These are phyloP conservation scores for Colletotrichum noveboracense DNA, from an alignment of 2,329 filamentous ascomycete species.

Conservation along the genomic window DNA sequence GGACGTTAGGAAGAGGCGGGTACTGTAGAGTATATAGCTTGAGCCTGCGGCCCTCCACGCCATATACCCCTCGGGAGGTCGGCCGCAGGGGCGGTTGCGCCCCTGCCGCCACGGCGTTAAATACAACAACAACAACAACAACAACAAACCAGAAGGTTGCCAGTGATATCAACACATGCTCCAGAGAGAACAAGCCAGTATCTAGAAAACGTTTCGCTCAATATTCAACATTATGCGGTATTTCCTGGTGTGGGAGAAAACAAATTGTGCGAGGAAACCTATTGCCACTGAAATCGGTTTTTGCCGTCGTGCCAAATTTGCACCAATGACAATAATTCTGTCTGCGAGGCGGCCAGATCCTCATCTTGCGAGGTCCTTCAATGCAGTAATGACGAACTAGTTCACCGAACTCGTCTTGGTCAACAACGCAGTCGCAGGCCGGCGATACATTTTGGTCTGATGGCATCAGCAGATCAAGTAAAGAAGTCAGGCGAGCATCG, in stretches of 20 bases:
- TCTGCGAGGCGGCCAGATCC: conserved; percentile 24
- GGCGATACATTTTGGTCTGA: conserved; percentile 35
- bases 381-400: conserved; percentile 21
- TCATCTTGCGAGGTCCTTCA: conserved; percentile 26
- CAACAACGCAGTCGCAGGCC: background rate
- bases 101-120: too few relatives aligned
- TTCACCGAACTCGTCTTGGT: background rate
- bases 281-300: conserved; percentile 35
- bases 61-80: too few relatives aligned
- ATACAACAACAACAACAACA: too few relatives aligned
- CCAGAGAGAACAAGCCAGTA: too few relatives aligned
- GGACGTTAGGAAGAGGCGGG: too few relatives aligned
- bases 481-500: conserved; percentile 39
- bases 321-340: background rate
- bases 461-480: conserved; percentile 42
- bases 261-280: conserved; percentile 32
- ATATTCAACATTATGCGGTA: background rate
- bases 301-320: background rate
- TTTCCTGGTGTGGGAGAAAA: conserved; percentile 34
- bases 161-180: conserved; percentile 33
- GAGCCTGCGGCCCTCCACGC: too few relatives aligned
- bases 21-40: too few relatives aligned
- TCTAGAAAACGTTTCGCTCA: too few relatives aligned
- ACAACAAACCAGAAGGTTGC: too few relatives aligned
- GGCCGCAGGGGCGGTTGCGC: too few relatives aligned